Conservation (phyloP, 140 eudicot species). For the Ambrosia hybrid region DNA sequence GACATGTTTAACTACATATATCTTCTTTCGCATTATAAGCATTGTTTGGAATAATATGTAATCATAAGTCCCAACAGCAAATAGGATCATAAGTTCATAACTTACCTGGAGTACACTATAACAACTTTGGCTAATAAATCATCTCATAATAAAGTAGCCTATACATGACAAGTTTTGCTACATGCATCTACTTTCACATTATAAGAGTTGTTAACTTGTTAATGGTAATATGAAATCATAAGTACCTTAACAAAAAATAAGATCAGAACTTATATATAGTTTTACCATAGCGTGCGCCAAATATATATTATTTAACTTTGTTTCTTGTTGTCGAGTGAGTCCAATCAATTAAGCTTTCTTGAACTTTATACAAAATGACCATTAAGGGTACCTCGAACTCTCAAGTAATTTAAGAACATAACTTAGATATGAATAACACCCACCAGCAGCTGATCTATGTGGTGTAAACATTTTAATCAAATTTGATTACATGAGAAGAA, state of each 20-base stretch:
- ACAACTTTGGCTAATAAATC: not conserved
- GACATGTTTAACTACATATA: too few species aligned
- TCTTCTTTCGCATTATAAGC: too few species aligned
- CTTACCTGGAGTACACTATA: not conserved
- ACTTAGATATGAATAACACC: conserved; percentile 17
- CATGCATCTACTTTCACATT: not conserved
- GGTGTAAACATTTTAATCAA: conserved; percentile 12
- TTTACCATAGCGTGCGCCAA: too few species aligned
- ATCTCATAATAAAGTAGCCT: not conserved
- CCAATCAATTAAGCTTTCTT: not conserved
- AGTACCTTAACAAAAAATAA: too few species aligned
- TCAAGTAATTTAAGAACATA: not conserved
- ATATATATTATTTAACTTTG: too few species aligned
- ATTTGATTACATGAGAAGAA: not conserved
- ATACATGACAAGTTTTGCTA: not conserved
- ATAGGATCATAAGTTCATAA: too few species aligned
- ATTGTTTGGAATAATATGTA: too few species aligned
- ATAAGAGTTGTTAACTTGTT: not conserved
- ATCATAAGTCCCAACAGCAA: too few species aligned
- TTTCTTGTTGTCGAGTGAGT: conserved; percentile 16
- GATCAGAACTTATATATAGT: too few species aligned
- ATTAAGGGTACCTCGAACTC: conserved; percentile 19
- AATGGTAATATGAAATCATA: too few species aligned
- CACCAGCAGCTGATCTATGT: conserved; percentile 2
- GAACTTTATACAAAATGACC: conserved; percentile 24